phyloP scores from a whole-genome alignment of 2,329 filamentous ascomycete species.

The Proliferodiscus dingleyae region DNA sequence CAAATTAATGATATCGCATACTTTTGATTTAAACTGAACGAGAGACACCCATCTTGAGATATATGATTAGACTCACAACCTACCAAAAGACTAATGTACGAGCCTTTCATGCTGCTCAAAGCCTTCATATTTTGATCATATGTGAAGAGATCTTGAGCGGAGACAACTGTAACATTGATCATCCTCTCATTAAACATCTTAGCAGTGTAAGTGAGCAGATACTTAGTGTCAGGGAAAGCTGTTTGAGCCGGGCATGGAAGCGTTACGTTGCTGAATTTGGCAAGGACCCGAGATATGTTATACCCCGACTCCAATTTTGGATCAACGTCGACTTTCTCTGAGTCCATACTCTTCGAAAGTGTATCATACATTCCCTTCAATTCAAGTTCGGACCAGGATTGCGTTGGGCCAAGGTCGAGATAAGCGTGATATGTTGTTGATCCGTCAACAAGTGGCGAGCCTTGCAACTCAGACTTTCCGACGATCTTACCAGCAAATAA shows the following conservation, averaged over 20 bases:
- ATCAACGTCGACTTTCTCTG: conserved; percentile 37
- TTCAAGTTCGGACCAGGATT: conserved; percentile 45
- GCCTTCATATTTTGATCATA: conserved; percentile 7
- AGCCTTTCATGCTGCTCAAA: conserved; percentile 1
- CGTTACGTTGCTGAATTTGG: conserved; percentile 32
- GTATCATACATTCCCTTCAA: conserved; percentile 41
- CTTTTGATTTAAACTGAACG: conserved; percentile 15
- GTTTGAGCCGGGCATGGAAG: conserved; percentile 21
- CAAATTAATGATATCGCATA: too few species aligned
- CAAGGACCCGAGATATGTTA: conserved; percentile 37
- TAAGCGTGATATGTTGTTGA: conserved; percentile 14
- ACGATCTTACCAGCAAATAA: conserved; percentile 44
- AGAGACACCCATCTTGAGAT: conserved; percentile 2
- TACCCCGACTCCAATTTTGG: conserved; percentile 41
- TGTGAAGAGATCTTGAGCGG: conserved; percentile 13
- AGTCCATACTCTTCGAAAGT: conserved; percentile 35
- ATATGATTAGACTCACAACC: conserved; percentile 12
- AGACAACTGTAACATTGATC: conserved; percentile 14
- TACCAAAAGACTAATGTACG: conserved; percentile 11
- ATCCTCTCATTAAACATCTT: conserved; percentile 13
- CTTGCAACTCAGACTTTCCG: conserved; percentile 35
- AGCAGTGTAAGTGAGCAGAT: conserved; percentile 23
- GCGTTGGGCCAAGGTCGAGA: conserved; percentile 33
- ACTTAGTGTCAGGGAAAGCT: conserved; percentile 38
- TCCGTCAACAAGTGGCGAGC: conserved; percentile 6